Evolutionary conservation across 2,329 filamentous ascomycete genomes (phyloP).

Genomic region (Capronia epimyces): DNA sequence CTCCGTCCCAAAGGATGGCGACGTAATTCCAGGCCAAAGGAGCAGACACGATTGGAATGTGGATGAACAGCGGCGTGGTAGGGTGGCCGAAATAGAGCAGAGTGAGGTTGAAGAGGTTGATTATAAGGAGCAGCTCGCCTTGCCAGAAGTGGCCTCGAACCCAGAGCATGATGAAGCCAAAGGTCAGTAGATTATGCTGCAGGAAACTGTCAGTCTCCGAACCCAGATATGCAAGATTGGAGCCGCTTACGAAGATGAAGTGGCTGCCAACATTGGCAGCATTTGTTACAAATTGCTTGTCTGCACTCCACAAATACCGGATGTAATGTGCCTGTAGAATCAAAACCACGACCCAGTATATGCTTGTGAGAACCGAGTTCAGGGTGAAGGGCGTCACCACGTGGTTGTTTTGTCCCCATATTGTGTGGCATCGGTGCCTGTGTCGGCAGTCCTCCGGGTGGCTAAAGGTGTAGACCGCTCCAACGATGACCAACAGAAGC

Average conservation of each 20-base stretch:
- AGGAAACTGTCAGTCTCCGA: background rate
- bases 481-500: constrained; percentile 65
- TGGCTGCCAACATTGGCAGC: constrained; percentile 75
- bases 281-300: constrained; percentile 57
- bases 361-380: constrained; percentile 56
- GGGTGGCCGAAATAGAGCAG: constrained; percentile 75
- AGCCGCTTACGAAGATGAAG: constrained; percentile 57
- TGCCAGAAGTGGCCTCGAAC: constrained; percentile 68
- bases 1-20: constrained; percentile 83
- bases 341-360: constrained; percentile 58
- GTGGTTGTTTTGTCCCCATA: constrained; percentile 68
- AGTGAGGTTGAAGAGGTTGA: constrained; percentile 78
- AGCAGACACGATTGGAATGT: constrained; percentile 67
- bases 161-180: constrained; percentile 78
- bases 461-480: constrained; percentile 68
- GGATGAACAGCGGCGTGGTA: constrained; percentile 66
- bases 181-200: constrained; percentile 71
- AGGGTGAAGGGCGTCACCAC: constrained; percentile 69
- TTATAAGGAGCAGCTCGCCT: constrained; percentile 67
- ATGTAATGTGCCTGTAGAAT: constrained; percentile 71
- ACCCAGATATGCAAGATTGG: background rate
- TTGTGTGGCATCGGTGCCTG: constrained; percentile 52
- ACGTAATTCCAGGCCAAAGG: constrained; percentile 83
- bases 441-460: constrained; percentile 56
- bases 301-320: constrained; percentile 66